Evolutionary conservation across 2,329 filamentous ascomycete species (phyloP), one percentile per base, ranked within the genome.

Genomic region (Fusarium brevicatenulatum): DNA sequence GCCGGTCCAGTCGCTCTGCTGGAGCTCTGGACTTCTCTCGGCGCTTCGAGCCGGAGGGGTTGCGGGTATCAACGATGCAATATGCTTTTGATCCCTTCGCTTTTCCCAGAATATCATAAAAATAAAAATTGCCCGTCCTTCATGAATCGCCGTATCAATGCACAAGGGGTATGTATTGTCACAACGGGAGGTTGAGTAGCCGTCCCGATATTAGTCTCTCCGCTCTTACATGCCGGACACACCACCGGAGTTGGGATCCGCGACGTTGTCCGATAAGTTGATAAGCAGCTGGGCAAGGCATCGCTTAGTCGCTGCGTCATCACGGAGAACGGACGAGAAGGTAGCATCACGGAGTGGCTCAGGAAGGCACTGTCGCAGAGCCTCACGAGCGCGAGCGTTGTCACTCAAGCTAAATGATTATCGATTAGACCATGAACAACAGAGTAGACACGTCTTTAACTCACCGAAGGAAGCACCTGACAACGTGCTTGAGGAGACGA

Each of bases 321-420:
- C 96, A 66, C 96, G 93, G 39, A 99, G 91, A 49, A 99, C 96
- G 0, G 95, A 95, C 13, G 95, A 97, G 82, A 99, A 99, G 4
- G 96, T 99, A 12, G 95, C 95, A 81, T 99, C 96, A 53, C 96
- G 93, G n/a, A 99, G 91, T n/a, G 96, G 96, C 79, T 99, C 96
- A 1, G 96, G 96, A 18, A 99, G 91, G 80, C 96, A 99, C 83
- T 99, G 96, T 46, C 96, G 91, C 28, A 99, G 89, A 50, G 96
- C 96, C 82, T 99, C 96, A 37, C 96, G 93, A 63, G 96, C 96
- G 68, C 96, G 92, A 68, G 95, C 95, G 79, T 99, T 99, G 81
- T 99, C 96, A 78, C 95, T 98, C 52, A 99, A 87, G 68, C 95
- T 97, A 76, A 28, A 37, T 18, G 28, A 36, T 28, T 12, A 39